Base-by-base conservation (phyloP, 257 asterid species). In the Oldenlandia corymbosa region DNA sequence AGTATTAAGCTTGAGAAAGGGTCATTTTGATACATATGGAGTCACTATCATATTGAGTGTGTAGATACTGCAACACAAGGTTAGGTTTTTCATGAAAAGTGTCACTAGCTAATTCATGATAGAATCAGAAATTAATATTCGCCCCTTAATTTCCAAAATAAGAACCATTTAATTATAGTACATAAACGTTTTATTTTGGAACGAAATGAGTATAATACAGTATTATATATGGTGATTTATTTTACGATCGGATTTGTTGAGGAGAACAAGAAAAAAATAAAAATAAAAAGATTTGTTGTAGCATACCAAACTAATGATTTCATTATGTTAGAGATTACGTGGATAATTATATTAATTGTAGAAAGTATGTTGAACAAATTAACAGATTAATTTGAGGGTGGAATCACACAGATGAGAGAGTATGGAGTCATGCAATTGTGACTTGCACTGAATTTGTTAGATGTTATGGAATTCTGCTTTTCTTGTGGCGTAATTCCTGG, bases 401-500 rank as follows among this genome's bases (percentile, higher is more conserved):
- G 39, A 49, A 57, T 64, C 62, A 58, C 53, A 47, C 53, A 47
- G 71, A 71, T 71, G 71, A 56, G 32, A 50, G 64, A 51, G 46
- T 60, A 12, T 20, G 43, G 59, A 2, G 68, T 75, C 80, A 75
- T 75, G 68, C 78, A 77, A 73, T 69, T 48, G 81, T 60, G 68
- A 73, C 78, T 68, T 56, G 62, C 58, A 69, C 64, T 73, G 36
- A 60, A 32, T 72, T 60, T 69, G 81, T 77, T 77, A 73, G 53
- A 64, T 65, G 37, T 45, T 57, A 60, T 50, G 66, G 63, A 67
- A 43, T 11, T 76, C 58, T 76, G 64, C 78, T 62, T 72, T 72
- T 72, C 75, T 72, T 72, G 62, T 68, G 78, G 73, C 78, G 73
- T 65, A 77, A 69, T 77, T 60, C 53, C 67, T 55, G 70, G 76